Percentiles rank a stretch among this genome's conserved stretches.
Evolutionary conservation across 1,139 yeast species (phyloP).

Genomic region (Casaregolazyma suthepensis): DNA sequence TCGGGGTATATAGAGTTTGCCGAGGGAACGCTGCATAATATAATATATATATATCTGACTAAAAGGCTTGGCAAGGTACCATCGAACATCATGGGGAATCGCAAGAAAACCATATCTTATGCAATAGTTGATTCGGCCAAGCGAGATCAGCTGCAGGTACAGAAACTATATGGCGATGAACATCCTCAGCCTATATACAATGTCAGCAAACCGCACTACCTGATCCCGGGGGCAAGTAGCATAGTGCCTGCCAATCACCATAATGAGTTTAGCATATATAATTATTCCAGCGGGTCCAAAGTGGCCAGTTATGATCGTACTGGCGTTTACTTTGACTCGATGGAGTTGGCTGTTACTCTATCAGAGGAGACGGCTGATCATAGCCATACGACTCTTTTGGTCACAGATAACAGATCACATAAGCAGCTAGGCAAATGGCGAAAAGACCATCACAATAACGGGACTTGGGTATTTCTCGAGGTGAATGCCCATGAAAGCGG

Average conservation of each 20-base stretch:
- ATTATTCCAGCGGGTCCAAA: neutral
- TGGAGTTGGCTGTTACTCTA: neutral
- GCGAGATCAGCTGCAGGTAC: conserved; percentile 17
- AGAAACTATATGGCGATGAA: conserved; percentile 14
- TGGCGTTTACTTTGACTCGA: neutral
- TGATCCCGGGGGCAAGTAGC: neutral
- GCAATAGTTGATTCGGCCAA: conserved; percentile 16
- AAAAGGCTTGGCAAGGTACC: no score
- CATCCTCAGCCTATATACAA: conserved; percentile 22
- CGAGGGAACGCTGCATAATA: no score
- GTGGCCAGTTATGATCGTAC: neutral
- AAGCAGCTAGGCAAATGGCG: conserved; percentile 4
- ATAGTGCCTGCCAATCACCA: neutral
- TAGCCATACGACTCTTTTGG: neutral
- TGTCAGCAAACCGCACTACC: conserved; percentile 9
- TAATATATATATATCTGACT: no score
- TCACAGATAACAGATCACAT: neutral
- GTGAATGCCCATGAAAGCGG: neutral
- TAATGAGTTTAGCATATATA: neutral
- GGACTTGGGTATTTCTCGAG: conserved; percentile 1
- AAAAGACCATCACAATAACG: neutral
- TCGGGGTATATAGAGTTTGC: no score
- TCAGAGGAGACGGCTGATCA: neutral
- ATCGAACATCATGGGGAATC: neutral
- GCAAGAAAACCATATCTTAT: conserved; percentile 7